A percentile compares a stretch with the other conserved stretches of the same genome.
These are phyloP conservation scores for Arthonia radiata DNA, from an alignment of 495 filamentous ascomycete species.

Conservation along the genomic window DNA sequence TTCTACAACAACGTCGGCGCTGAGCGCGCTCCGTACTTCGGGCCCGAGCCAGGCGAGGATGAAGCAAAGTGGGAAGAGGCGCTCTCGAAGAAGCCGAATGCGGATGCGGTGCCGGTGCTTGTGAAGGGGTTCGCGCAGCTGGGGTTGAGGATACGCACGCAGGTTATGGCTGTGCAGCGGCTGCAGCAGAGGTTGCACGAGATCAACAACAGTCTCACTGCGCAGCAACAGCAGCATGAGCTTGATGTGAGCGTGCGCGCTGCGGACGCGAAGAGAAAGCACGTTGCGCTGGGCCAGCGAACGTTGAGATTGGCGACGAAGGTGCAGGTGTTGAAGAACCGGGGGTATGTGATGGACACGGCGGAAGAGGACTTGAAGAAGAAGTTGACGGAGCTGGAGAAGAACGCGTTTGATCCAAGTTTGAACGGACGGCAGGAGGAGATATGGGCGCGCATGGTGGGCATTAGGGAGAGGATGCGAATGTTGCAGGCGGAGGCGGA, in stretches of 20 bases:
- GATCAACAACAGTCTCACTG: slow-evolving; percentile 65
- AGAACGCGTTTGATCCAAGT: slow-evolving; percentile 54
- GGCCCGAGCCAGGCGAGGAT: slow-evolving; percentile 52
- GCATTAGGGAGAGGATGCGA: slow-evolving; percentile 54
- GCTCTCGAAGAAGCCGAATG: slow-evolving; percentile 51
- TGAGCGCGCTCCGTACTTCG: slow-evolving; percentile 55
- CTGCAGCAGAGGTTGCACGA: slow-evolving; percentile 68
- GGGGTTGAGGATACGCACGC: slow-evolving; percentile 50
- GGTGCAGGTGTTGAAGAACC: slow-evolving; percentile 72
- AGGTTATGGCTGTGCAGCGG: slow-evolving; percentile 43
- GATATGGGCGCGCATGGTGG: slow-evolving; percentile 86
- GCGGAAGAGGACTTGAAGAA: slow-evolving; percentile 80
- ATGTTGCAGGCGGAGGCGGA: slow-evolving; percentile 58
- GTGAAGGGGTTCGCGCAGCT: slow-evolving; percentile 45
- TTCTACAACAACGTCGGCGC: slow-evolving; percentile 47
- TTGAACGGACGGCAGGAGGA: slow-evolving; percentile 69
- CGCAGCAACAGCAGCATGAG: slow-evolving; percentile 59
- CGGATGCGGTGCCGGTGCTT: slow-evolving; percentile 51
- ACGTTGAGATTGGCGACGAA: slow-evolving; percentile 69
- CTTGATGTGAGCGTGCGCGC: slow-evolving; percentile 56
- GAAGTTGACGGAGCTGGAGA: slow-evolving; percentile 54
- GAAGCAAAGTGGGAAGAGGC: slow-evolving; percentile 83
- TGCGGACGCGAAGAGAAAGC: slow-evolving; percentile 54
- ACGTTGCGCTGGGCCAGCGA: slow-evolving; percentile 54
- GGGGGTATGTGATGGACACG: slow-evolving; percentile 76